These are phyloP conservation scores for Syncephalastrum contaminatum DNA, from an alignment of 371 early-diverging fungal species.

Conservation along the genomic window DNA sequence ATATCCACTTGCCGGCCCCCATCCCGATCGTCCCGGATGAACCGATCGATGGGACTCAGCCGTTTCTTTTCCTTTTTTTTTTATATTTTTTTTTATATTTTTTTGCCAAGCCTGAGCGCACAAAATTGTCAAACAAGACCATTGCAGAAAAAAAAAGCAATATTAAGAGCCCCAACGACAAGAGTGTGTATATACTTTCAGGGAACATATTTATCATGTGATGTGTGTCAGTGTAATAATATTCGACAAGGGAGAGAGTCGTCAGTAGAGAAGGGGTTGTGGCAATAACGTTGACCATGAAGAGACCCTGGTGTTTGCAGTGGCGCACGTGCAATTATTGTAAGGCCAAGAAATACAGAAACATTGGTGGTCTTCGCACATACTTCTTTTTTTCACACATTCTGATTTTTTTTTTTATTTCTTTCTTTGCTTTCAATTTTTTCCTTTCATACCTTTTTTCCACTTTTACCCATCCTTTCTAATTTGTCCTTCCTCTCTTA, in stretches of 20 bases:
- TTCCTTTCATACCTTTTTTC: conserved; percentile 1
- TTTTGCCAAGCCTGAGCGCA: no score
- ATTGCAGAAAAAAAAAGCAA: no score
- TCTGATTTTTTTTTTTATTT: neutral
- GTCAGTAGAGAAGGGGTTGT: neutral
- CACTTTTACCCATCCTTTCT: neutral
- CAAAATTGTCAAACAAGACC: no score
- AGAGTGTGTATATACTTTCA: no score
- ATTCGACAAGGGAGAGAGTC: neutral
- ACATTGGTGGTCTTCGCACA: neutral
- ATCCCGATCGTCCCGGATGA: neutral
- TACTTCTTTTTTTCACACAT: neutral
- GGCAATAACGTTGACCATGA: neutral
- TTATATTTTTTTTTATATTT: no score
- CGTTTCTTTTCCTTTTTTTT: no score
- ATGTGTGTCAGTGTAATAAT: no score
- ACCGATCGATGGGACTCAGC: no score
- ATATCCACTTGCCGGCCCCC: neutral
- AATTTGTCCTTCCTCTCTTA: neutral
- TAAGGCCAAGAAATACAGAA: neutral
- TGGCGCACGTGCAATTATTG: no score
- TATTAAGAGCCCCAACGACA: no score
- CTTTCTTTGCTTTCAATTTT: conserved; percentile 2
- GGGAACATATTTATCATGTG: no score
- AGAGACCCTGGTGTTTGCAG: no score